phyloP scores from a whole-genome alignment of 208 protist genomes.

The Acanthamoeba divionensis region DNA sequence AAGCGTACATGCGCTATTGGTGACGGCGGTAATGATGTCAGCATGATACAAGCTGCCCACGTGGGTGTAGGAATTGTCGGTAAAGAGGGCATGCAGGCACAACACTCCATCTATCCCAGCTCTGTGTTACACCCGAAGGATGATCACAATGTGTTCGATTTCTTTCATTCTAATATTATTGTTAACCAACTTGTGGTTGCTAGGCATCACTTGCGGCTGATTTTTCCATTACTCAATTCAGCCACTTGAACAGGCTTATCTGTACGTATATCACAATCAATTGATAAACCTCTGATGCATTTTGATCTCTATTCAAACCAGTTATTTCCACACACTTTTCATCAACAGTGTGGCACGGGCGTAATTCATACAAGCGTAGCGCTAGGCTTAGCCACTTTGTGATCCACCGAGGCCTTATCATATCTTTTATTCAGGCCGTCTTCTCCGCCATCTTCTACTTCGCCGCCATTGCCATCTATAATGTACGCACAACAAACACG shows the following conservation, averaged over 20 bases:
- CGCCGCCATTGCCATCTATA: slow-evolving; percentile 95
- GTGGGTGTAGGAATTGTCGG: slow-evolving; percentile 97
- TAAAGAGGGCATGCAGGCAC: slow-evolving; percentile 93
- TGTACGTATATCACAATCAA: neutral
- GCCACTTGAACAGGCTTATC: slow-evolving; percentile 74
- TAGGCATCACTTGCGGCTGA: slow-evolving; percentile 94
- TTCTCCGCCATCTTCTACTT: slow-evolving; percentile 97
- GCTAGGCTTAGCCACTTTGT: slow-evolving; percentile 94
- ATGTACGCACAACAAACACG: neutral
- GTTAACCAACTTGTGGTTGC: too few species aligned
- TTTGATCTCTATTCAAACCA: slow-evolving; percentile 17
- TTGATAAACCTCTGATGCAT: neutral
- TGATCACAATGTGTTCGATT: too few species aligned
- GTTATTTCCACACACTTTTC: neutral
- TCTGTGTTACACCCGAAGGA: too few species aligned
- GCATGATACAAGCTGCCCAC: slow-evolving; percentile 93
- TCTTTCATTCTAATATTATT: too few species aligned
- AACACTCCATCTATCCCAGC: too few species aligned
- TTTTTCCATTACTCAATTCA: slow-evolving; percentile 96
- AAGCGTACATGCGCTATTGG: slow-evolving; percentile 90
- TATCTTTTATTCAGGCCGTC: slow-evolving; percentile 95
- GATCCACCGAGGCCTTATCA: slow-evolving; percentile 97
- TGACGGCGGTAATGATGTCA: slow-evolving; percentile 97
- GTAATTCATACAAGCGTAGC: slow-evolving; percentile 89
- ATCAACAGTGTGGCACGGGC: slow-evolving; percentile 82